phyloP scores from a whole-genome alignment of 345 rosid species.

The Populus nigra region DNA sequence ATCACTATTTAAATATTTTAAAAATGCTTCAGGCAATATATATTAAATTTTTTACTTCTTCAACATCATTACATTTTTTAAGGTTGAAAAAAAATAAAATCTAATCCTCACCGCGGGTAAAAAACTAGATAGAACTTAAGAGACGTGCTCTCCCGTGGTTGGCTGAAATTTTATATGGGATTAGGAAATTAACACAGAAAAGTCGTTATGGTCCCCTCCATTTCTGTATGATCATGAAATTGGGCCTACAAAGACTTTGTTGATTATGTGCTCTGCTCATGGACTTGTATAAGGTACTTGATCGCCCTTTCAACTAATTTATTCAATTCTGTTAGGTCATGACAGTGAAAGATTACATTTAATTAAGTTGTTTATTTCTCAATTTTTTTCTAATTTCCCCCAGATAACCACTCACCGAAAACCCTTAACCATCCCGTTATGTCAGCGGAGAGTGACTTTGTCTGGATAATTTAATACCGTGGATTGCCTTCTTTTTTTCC shows the following conservation, averaged over 20 bases:
- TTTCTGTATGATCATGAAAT: too few species aligned
- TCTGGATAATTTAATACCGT: not conserved
- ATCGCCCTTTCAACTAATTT: not conserved
- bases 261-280: not conserved
- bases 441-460: too few species aligned
- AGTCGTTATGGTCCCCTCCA: not conserved
- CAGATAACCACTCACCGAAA: not conserved
- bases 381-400: not conserved
- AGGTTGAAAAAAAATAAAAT: too few species aligned
- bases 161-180: not conserved
- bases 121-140: not conserved
- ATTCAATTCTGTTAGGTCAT: not conserved
- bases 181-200: not conserved
- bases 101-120: too few species aligned
- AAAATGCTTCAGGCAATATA: too few species aligned
- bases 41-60: too few species aligned
- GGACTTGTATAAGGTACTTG: not conserved
- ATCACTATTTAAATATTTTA: too few species aligned
- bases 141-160: not conserved
- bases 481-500: not conserved
- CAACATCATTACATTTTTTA: too few species aligned
- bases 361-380: too few species aligned
- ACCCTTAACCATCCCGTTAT: too few species aligned
- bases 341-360: not conserved
- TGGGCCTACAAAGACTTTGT: too few species aligned